These are phyloP conservation scores for Saccharomyces kudriavzevii DNA, from an alignment of 805 yeast genomes.

Conservation along the genomic window DNA sequence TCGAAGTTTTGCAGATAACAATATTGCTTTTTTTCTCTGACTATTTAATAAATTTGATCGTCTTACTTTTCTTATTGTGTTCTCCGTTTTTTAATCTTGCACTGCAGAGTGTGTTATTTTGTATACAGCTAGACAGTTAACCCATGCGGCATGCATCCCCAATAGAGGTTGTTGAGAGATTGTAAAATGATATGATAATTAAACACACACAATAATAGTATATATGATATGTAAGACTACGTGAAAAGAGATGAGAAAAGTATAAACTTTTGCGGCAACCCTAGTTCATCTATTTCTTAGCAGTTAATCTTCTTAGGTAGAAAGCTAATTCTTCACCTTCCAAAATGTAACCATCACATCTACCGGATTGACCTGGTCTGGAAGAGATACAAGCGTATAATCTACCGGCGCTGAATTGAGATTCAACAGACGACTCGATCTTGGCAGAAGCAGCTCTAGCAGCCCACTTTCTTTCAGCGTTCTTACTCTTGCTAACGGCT, in stretches of 20 bases:
- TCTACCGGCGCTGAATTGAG: conserved; percentile 98
- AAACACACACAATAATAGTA: background rate
- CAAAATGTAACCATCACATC: conserved; percentile 99
- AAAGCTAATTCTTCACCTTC: conserved; percentile 99
- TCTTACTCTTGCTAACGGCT: conserved; percentile 59
- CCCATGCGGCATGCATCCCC: background rate
- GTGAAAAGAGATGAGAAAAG: background rate
- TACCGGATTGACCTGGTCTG: conserved; percentile 99
- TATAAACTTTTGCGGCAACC: background rate
- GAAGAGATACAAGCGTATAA: conserved; percentile 97
- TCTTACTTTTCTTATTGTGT: background rate
- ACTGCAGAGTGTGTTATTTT: background rate
- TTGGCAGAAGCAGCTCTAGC: conserved; percentile 78
- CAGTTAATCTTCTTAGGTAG: conserved; percentile 99
- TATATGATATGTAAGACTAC: background rate
- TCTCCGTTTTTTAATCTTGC: background rate
- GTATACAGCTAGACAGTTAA: too few relatives aligned
- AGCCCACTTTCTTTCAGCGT: conserved; percentile 87
- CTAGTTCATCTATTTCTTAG: conserved; percentile 71
- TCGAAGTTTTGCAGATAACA: conserved; percentile 29
- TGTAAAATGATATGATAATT: background rate
- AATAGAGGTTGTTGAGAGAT: background rate
- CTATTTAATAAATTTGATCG: background rate
- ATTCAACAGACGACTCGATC: conserved; percentile 83
- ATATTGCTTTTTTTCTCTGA: conserved; percentile 25